phyloP scores from a whole-genome alignment of 1,284 basidiomycete species.

The Trichosporon asahii region DNA sequence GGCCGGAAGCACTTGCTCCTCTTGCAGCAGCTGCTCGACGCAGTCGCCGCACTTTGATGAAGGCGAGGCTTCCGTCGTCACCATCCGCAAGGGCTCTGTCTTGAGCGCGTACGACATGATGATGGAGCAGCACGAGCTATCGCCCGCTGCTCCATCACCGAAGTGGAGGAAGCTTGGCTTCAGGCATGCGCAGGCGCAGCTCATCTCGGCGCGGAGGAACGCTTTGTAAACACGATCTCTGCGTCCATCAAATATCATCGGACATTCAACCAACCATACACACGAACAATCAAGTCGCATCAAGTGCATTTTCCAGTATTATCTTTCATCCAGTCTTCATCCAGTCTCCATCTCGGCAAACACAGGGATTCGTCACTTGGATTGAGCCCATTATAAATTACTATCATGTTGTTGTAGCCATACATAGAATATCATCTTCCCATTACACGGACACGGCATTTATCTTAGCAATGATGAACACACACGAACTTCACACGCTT shows the following conservation, averaged over 20 bases:
- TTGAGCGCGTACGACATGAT: constrained; percentile 1
- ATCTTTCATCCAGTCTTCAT: background rate
- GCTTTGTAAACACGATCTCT: constrained; percentile 1
- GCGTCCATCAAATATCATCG: background rate
- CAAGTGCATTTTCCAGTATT: background rate
- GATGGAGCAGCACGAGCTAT: constrained; percentile 5
- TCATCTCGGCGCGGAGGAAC: constrained; percentile 7
- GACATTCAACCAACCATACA: constrained; percentile 2
- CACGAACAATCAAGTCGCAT: constrained; percentile 9
- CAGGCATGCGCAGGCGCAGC: constrained; percentile 17
- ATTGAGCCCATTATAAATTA: background rate
- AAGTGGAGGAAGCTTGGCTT: constrained; percentile 23
- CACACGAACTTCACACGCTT: background rate
- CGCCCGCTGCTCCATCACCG: constrained; percentile 9
- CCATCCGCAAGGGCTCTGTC: background rate
- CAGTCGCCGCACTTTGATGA: constrained; percentile 2
- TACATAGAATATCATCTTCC: constrained; percentile 7
- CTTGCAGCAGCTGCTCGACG: constrained; percentile 12
- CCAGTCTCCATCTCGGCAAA: background rate
- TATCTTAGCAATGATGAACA: background rate
- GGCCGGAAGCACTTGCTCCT: constrained; percentile 20
- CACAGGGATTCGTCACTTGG: background rate
- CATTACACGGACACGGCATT: constrained; percentile 6
- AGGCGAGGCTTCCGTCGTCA: background rate
- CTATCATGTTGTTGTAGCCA: constrained; percentile 12